These are phyloP conservation scores for Neoboletus magnificus DNA, from an alignment of 768 basidiomycete genomes.

Conservation along the genomic window DNA sequence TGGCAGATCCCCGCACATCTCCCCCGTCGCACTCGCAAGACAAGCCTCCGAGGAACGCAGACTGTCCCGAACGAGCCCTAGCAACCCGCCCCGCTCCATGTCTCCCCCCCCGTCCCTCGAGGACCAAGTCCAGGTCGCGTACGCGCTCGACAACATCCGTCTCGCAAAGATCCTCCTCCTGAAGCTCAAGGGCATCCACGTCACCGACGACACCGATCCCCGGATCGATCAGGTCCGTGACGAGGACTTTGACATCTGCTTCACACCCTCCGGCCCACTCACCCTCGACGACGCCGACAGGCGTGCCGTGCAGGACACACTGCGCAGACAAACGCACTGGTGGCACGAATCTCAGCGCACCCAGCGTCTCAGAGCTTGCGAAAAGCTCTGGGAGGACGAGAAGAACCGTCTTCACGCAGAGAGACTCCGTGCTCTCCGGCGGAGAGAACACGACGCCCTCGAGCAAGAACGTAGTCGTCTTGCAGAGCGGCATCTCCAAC, in stretches of 20 bases:
- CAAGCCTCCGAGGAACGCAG: constrained; percentile 42
- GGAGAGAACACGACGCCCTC: constrained; percentile 28
- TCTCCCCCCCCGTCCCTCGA: constrained; percentile 40
- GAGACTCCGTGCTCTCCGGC: constrained; percentile 32
- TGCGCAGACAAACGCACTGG: constrained; percentile 34
- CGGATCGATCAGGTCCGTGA: constrained; percentile 58
- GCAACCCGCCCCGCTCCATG: background rate
- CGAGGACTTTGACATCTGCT: constrained; percentile 42
- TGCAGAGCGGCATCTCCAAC: constrained; percentile 8
- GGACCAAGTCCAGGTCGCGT: constrained; percentile 66
- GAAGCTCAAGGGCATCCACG: constrained; percentile 57
- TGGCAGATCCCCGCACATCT: constrained; percentile 42
- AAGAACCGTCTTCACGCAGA: constrained; percentile 43
- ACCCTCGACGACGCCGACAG: constrained; percentile 41
- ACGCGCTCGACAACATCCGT: constrained; percentile 64
- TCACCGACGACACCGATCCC: constrained; percentile 57
- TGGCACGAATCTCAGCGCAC: constrained; percentile 33
- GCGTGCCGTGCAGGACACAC: constrained; percentile 37
- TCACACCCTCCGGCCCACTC: constrained; percentile 38
- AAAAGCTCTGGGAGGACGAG: constrained; percentile 47
- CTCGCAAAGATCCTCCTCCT: constrained; percentile 64
- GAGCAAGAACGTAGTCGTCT: constrained; percentile 29
- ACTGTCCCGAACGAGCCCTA: background rate
- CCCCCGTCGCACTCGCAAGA: constrained; percentile 41
- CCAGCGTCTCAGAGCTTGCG: constrained; percentile 44